phyloP scores from a whole-genome alignment of 2,329 filamentous ascomycete genomes.

The Epicoccum nigrum region DNA sequence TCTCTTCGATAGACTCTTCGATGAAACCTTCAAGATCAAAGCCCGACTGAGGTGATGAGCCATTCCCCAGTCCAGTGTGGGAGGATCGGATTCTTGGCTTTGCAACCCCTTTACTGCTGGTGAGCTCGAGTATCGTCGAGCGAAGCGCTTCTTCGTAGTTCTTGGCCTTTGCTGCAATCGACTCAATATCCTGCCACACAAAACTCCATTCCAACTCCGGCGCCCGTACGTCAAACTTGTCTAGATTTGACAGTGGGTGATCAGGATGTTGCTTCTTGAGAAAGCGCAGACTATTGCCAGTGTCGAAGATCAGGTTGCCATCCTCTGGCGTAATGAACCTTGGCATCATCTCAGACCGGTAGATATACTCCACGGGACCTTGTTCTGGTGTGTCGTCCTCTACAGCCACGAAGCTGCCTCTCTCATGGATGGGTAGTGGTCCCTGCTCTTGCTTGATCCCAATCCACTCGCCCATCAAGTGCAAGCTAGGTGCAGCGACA shows the following conservation, averaged over 20 bases:
- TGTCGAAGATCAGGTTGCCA: constrained; percentile 76
- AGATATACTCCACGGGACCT: constrained; percentile 60
- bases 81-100: background rate
- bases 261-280: constrained; percentile 72
- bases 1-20: constrained; percentile 31
- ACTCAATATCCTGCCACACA: constrained; percentile 71
- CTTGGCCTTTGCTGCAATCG: constrained; percentile 66
- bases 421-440: constrained; percentile 33
- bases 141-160: constrained; percentile 56
- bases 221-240: constrained; percentile 57
- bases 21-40: constrained; percentile 31
- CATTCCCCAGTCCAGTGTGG: background rate
- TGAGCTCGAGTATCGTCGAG: constrained; percentile 37
- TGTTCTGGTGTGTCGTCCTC: constrained; percentile 34
- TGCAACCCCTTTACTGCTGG: constrained; percentile 7
- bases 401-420: constrained; percentile 37
- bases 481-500: constrained; percentile 70
- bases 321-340: constrained; percentile 74
- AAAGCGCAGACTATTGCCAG: constrained; percentile 76
- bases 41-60: background rate
- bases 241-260: constrained; percentile 68
- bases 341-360: constrained; percentile 71
- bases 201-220: constrained; percentile 72
- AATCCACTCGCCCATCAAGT: constrained; percentile 75
- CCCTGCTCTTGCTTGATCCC: constrained; percentile 61